A percentile compares a stretch with the other conserved stretches of the same genome.
Evolutionary conservation across 768 basidiomycete species (phyloP).

Genomic region (Pleurotus djamor): DNA sequence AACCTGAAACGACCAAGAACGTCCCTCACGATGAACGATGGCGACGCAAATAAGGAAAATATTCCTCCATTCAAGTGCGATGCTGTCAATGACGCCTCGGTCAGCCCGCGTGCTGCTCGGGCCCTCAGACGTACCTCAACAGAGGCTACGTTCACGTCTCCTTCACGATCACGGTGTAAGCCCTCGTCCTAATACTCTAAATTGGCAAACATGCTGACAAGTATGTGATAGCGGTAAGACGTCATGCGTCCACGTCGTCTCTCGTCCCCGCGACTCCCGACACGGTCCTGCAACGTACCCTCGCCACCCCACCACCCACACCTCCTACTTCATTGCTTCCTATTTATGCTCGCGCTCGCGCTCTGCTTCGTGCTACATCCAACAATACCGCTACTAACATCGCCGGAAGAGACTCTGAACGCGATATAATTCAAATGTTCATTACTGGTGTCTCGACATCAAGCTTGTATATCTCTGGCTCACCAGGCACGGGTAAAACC

Average conservation of each 20-base stretch:
- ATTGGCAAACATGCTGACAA: constrained; percentile 8
- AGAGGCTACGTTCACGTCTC: constrained; percentile 28
- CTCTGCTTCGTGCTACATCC: constrained; percentile 70
- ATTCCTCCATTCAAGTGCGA: constrained; percentile 58
- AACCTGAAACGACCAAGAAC: constrained; percentile 64
- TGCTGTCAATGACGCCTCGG: constrained; percentile 27
- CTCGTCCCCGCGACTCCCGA: constrained; percentile 41
- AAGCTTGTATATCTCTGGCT: constrained; percentile 85
- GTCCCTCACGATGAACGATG: constrained; percentile 40
- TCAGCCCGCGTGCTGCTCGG: constrained; percentile 34
- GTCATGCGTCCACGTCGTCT: constrained; percentile 47
- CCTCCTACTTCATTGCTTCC: constrained; percentile 50
- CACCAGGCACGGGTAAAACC: constrained; percentile 92
- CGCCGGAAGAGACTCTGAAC: constrained; percentile 69
- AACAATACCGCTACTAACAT: constrained; percentile 50
- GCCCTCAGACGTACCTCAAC: constrained; percentile 35
- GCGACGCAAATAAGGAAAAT: constrained; percentile 75
- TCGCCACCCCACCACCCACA: constrained; percentile 62
- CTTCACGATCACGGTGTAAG: constrained; percentile 45
- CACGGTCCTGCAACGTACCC: constrained; percentile 36
- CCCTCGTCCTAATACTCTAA: constrained; percentile 2
- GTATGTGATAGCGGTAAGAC: constrained; percentile 29
- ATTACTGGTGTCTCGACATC: constrained; percentile 34
- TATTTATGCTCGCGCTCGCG: constrained; percentile 58
- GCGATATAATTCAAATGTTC: constrained; percentile 56